Conservation (phyloP, 2,329 filamentous ascomycete species). For the Xylaria sp. region DNA sequence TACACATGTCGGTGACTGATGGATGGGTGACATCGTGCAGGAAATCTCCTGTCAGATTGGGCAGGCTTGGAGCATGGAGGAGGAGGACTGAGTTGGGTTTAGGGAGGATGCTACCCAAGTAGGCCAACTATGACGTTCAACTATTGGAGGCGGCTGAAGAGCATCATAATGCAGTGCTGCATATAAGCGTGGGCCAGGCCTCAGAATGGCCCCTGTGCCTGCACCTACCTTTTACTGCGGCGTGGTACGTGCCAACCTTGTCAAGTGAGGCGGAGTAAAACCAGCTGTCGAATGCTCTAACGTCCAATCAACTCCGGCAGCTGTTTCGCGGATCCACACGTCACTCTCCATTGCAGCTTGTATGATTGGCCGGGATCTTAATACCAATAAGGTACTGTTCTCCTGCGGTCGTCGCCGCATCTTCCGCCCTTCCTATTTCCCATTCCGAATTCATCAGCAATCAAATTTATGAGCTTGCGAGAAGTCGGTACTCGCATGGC, state of each 20-base stretch:
- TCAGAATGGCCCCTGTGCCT: slow-evolving; percentile 22
- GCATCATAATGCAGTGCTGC: slow-evolving; percentile 27
- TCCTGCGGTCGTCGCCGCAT: slow-evolving; percentile 31
- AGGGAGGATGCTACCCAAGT: slow-evolving; percentile 13
- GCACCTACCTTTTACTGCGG: slow-evolving; percentile 24
- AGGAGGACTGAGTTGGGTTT: slow-evolving; percentile 10
- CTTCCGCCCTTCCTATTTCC: slow-evolving; percentile 30
- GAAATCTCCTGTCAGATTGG: slow-evolving; percentile 32
- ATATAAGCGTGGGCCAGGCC: slow-evolving; percentile 24
- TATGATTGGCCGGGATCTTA: slow-evolving; percentile 21
- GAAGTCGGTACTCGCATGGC: slow-evolving; percentile 11
- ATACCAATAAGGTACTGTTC: slow-evolving; percentile 20
- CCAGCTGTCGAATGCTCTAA: slow-evolving; percentile 29
- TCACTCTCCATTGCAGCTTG: not conserved
- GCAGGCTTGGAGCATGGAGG: slow-evolving; percentile 23
- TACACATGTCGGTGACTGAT: slow-evolving; percentile 16
- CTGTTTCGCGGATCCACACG: slow-evolving; percentile 1
- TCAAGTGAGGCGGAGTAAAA: slow-evolving; percentile 38
- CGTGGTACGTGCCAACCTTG: slow-evolving; percentile 29
- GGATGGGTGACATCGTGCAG: slow-evolving; percentile 37
- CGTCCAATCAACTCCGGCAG: slow-evolving; percentile 19
- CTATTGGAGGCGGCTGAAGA: slow-evolving; percentile 43
- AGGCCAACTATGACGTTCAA: slow-evolving; percentile 29
- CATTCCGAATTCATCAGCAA: slow-evolving; percentile 29
- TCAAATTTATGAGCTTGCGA: slow-evolving; percentile 18